Percentiles rank a stretch among this genome's conserved stretches.
Evolutionary conservation across 306 rosid genomes (phyloP).

Genomic region (Carpinus fangiana): DNA sequence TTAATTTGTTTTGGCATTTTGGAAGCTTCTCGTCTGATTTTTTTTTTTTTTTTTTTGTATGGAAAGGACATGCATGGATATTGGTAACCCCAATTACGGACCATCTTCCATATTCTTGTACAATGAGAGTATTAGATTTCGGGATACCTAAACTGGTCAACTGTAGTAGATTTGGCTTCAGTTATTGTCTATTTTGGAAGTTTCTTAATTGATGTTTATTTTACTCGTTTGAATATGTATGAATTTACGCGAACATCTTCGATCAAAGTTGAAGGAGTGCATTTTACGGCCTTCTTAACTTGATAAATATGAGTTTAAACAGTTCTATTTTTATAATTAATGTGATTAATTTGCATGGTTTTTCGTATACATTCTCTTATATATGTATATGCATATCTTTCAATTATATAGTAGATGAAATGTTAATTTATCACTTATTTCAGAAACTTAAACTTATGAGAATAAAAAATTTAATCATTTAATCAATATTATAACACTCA

Average conservation of each 20-base stretch:
- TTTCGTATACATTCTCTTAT: too few species aligned
- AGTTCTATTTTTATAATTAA: not conserved
- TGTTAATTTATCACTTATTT: too few species aligned
- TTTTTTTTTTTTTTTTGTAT: not conserved
- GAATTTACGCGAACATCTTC: not conserved
- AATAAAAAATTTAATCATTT: too few species aligned
- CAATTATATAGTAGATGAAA: too few species aligned
- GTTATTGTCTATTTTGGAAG: not conserved
- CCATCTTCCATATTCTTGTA: not conserved
- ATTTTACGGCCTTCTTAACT: not conserved
- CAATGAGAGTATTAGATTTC: not conserved
- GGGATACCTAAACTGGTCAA: not conserved
- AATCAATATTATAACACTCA: too few species aligned
- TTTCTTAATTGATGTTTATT: not conserved
- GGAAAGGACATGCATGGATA: slow-evolving; percentile 4
- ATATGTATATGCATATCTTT: too few species aligned
- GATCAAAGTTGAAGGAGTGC: not conserved
- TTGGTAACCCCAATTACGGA: not conserved
- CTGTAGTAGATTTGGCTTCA: not conserved
- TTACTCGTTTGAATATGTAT: not conserved
- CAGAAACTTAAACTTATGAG: too few species aligned
- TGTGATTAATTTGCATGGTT: too few species aligned
- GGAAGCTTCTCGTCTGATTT: not conserved
- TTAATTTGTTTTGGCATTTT: not conserved
- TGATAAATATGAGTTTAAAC: not conserved